These are phyloP conservation scores for Termitomyces titanicus DNA, from an alignment of 768 basidiomycete species.

Conservation along the genomic window DNA sequence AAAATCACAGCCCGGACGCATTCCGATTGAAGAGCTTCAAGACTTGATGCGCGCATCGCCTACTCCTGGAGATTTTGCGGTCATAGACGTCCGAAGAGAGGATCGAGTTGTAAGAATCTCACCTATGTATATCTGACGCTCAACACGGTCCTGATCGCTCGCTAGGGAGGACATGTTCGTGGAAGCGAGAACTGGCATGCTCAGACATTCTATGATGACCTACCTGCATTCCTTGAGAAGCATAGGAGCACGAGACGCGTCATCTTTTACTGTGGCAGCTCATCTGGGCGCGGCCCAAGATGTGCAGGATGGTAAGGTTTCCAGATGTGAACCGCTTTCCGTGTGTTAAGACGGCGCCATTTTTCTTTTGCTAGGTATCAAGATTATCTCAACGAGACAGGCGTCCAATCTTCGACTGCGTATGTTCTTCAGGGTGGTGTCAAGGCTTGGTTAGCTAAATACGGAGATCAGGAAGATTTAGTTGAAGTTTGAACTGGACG, in stretches of 20 bases:
- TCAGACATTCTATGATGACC: slow-evolving; percentile 45
- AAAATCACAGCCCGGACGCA: slow-evolving; percentile 25
- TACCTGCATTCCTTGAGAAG: slow-evolving; percentile 37
- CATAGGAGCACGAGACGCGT: slow-evolving; percentile 37
- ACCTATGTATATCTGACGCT: not conserved
- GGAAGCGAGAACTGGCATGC: slow-evolving; percentile 48
- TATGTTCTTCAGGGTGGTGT: slow-evolving; percentile 41
- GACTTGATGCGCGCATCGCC: slow-evolving; percentile 22
- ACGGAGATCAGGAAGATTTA: slow-evolving; percentile 24
- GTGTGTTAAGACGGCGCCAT: not conserved
- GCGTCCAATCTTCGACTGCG: slow-evolving; percentile 30
- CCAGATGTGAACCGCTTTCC: not conserved
- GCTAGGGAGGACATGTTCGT: slow-evolving; percentile 49
- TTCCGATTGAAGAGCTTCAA: slow-evolving; percentile 37
- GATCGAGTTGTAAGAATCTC: slow-evolving; percentile 40
- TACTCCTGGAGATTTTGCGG: slow-evolving; percentile 24
- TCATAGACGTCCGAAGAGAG: slow-evolving; percentile 48
- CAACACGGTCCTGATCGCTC: not conserved
- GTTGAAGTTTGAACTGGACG: slow-evolving; percentile 18
- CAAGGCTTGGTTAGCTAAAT: slow-evolving; percentile 37
- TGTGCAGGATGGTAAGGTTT: slow-evolving; percentile 49
- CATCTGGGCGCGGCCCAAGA: slow-evolving; percentile 47
- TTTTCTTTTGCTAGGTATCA: slow-evolving; percentile 37
- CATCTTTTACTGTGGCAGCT: slow-evolving; percentile 54
- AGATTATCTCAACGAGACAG: slow-evolving; percentile 36